Conservation (phyloP, 306 rosid genomes). For the Inga oerstediana region DNA sequence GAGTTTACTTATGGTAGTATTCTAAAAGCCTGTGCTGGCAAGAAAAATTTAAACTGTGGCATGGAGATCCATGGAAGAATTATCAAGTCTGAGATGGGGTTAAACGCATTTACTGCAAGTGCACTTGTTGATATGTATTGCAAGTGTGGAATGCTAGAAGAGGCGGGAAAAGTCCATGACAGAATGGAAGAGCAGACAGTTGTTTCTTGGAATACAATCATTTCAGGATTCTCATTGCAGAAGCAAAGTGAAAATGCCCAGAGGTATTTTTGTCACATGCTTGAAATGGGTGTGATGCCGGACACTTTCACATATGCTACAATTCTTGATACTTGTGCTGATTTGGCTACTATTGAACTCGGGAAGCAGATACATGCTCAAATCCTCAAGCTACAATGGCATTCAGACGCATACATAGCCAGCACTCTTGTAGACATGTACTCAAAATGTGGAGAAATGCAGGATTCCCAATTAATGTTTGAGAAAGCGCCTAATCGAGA, state of each 20-base stretch:
- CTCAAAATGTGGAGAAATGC: constrained; percentile 86
- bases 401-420: constrained; percentile 67
- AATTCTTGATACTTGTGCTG: constrained; percentile 81
- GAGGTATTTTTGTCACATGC: too few species aligned
- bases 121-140: constrained; percentile 78
- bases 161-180: too few species aligned
- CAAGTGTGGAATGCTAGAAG: constrained; percentile 64
- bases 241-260: too few species aligned
- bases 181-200: too few species aligned
- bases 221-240: too few species aligned
- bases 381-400: constrained; percentile 69
- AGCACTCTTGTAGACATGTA: constrained; percentile 93
- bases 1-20: not conserved
- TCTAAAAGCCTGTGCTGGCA: not conserved
- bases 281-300: too few species aligned
- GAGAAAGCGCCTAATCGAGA: constrained; percentile 75
- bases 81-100: too few species aligned
- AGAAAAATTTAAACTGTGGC: not conserved
- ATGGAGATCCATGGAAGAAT: too few species aligned
- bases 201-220: too few species aligned
- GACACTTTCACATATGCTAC: constrained; percentile 9
- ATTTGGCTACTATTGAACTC: constrained; percentile 78
- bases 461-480: constrained; percentile 68
- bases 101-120: too few species aligned
- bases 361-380: constrained; percentile 92